Base-by-base conservation (phyloP, 352 stramenopile genomes). In the Phytophthora multivora region DNA sequence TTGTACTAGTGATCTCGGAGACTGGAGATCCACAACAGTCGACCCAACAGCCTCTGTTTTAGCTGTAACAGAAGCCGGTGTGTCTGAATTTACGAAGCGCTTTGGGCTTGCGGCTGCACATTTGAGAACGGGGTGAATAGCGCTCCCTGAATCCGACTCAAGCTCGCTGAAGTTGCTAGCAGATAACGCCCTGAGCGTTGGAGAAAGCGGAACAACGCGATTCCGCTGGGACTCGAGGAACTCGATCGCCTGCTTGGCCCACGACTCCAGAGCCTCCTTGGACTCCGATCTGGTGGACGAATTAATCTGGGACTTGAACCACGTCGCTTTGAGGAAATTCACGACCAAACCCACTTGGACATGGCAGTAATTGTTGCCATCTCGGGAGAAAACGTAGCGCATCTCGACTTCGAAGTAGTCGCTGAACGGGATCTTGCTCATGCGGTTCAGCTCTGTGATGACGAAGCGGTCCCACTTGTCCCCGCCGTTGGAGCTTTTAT, bases 351-450 rank as follows among this genome's bases (percentile, higher is more conserved):
- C 84, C 13, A 76, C 76, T 67, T 93, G 73, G 4, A 87, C 82
- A 38, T 90, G 84, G 58, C 81, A 90, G 47, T 88, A 90, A 43
- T 89, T 80, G 45, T 84, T 83, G 38, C 84, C 80, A 48, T 91
- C 84, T 7, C 83, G 70, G 16, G 77, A 84, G 46, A 91, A 90
- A 18, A 95, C 80, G 63, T 84, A 93, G 18, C 85, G 80, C 35
- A 83, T 87, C 57, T 93, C 85, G 36, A 93, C 87, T 52, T 90
- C 85, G 64, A 93, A 93, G 67, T 90, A 91, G 56, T 93, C 85
- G 50, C 73, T 83, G 54, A 90, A 91, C 9, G 85, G 85, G 54
- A 93, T 91, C 33, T 88, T 80, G 43, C 71, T 78, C 78, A 93
- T 90, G 13, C 84, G 80, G 21, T 82, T 69, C 0, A 83, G 46